Percentiles rank a stretch among this genome's conserved stretches.
phyloP scores from a whole-genome alignment of 2,329 filamentous ascomycete species.

The Didymellaceae sp. region DNA sequence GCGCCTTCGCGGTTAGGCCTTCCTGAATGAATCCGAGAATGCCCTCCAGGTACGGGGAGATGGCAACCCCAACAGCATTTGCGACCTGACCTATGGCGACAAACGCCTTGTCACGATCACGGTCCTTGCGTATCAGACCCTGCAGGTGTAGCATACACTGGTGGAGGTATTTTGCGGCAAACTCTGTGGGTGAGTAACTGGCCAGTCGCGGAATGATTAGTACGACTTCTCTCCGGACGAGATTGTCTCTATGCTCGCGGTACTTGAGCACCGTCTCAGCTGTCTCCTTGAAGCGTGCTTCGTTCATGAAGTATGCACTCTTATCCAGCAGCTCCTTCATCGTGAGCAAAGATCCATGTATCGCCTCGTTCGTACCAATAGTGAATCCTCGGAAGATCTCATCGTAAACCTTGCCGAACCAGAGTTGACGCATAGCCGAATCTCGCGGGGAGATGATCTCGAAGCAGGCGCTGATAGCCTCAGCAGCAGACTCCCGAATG shows the following conservation, averaged over 20 bases:
- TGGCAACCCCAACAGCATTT: constrained; percentile 93
- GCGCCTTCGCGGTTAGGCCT: constrained; percentile 80
- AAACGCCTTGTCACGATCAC: constrained; percentile 92
- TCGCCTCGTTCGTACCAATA: constrained; percentile 80
- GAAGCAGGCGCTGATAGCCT: constrained; percentile 94
- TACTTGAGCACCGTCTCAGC: constrained; percentile 92
- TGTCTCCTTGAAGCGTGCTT: constrained; percentile 81
- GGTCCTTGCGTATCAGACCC: constrained; percentile 87
- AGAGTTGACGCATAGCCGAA: constrained; percentile 81
- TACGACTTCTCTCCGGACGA: constrained; percentile 88
- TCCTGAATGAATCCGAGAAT: constrained; percentile 94
- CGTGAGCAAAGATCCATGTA: constrained; percentile 92
- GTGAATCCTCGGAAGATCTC: constrained; percentile 80
- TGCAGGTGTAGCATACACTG: constrained; percentile 98
- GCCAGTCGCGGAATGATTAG: constrained; percentile 91
- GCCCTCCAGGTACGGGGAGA: constrained; percentile 92
- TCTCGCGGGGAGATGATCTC: constrained; percentile 95
- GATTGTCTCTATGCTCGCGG: constrained; percentile 88
- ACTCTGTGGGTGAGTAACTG: constrained; percentile 89
- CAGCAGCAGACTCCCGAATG: constrained; percentile 88
- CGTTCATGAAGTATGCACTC: constrained; percentile 99
- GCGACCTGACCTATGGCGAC: constrained; percentile 95
- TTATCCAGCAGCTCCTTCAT: constrained; percentile 92
- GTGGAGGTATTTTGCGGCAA: constrained; percentile 85
- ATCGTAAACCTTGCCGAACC: constrained; percentile 90